A percentile compares a stretch with the other conserved stretches of the same genome.
These are phyloP conservation scores for Sisymbrium irio DNA, from an alignment of 345 rosid species.

Conservation along the genomic window DNA sequence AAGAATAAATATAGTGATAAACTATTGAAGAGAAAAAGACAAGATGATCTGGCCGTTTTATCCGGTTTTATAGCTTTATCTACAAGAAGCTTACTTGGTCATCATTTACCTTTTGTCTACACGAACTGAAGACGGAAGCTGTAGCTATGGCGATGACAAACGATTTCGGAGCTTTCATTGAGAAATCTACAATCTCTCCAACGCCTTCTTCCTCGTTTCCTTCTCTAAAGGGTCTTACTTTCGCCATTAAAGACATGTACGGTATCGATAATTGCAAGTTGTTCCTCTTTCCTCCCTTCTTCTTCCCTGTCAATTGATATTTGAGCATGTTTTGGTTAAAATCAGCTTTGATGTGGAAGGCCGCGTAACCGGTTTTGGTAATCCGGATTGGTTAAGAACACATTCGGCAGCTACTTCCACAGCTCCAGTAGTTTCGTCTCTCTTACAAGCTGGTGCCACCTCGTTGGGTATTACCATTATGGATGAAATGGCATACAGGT, in stretches of 20 bases:
- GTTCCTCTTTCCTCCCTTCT: neutral
- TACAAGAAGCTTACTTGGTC: slow-evolving; percentile 30
- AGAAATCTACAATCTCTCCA: slow-evolving; percentile 57
- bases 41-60: slow-evolving; percentile 6
- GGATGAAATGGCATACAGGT: slow-evolving; percentile 98
- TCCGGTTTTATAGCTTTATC: slow-evolving; percentile 18
- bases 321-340: slow-evolving; percentile 5
- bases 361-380: slow-evolving; percentile 79
- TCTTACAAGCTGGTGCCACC: slow-evolving; percentile 69
- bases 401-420: slow-evolving; percentile 67
- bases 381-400: slow-evolving; percentile 91
- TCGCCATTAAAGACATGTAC: slow-evolving; percentile 92
- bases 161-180: slow-evolving; percentile 81
- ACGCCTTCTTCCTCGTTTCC: slow-evolving; percentile 44
- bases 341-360: slow-evolving; percentile 84
- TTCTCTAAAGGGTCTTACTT: slow-evolving; percentile 63
- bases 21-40: neutral
- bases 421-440: slow-evolving; percentile 62
- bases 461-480: slow-evolving; percentile 67
- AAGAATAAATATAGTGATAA: neutral
- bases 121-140: slow-evolving; percentile 5
- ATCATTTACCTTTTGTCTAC: neutral
- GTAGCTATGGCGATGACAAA: slow-evolving; percentile 44
- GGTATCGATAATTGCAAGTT: neutral
- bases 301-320: neutral